Conservation (phyloP, 2,329 filamentous ascomycete species). For the Beauveria sp. region DNA sequence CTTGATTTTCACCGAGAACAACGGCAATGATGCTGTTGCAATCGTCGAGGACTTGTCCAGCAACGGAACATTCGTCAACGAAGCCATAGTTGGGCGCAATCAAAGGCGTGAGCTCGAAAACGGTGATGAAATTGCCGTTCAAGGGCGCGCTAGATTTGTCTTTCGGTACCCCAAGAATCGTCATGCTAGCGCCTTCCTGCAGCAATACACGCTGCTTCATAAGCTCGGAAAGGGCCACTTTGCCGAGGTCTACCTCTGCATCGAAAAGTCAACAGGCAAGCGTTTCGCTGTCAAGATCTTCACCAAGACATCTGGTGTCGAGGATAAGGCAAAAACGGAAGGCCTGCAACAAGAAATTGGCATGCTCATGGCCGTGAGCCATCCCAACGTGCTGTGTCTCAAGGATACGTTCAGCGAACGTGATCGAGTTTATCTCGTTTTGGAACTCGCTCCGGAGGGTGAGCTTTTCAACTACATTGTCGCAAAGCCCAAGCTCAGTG, state of each 20-base stretch:
- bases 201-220: slow-evolving; percentile 78
- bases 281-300: slow-evolving; percentile 93
- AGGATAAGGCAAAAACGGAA: slow-evolving; percentile 76
- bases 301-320: slow-evolving; percentile 72
- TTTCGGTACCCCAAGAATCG: slow-evolving; percentile 80
- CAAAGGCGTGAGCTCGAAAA: slow-evolving; percentile 83
- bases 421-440: slow-evolving; percentile 81
- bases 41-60: slow-evolving; percentile 89
- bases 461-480: slow-evolving; percentile 96
- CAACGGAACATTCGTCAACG: slow-evolving; percentile 95
- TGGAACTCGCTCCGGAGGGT: slow-evolving; percentile 85
- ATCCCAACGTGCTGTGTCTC: slow-evolving; percentile 84
- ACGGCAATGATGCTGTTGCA: slow-evolving; percentile 53
- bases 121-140: slow-evolving; percentile 81
- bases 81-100: slow-evolving; percentile 83
- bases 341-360: slow-evolving; percentile 92
- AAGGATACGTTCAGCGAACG: slow-evolving; percentile 93
- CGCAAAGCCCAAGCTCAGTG: slow-evolving; percentile 78
- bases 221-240: slow-evolving; percentile 93
- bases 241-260: slow-evolving; percentile 83
- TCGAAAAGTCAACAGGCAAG: slow-evolving; percentile 75
- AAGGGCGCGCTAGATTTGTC: slow-evolving; percentile 78
- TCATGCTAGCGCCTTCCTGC: slow-evolving; percentile 68
- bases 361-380: slow-evolving; percentile 93
- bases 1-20: slow-evolving; percentile 56